Evolutionary conservation across 1,284 basidiomycete species (phyloP).

Genomic region (Marasmius oreades): DNA sequence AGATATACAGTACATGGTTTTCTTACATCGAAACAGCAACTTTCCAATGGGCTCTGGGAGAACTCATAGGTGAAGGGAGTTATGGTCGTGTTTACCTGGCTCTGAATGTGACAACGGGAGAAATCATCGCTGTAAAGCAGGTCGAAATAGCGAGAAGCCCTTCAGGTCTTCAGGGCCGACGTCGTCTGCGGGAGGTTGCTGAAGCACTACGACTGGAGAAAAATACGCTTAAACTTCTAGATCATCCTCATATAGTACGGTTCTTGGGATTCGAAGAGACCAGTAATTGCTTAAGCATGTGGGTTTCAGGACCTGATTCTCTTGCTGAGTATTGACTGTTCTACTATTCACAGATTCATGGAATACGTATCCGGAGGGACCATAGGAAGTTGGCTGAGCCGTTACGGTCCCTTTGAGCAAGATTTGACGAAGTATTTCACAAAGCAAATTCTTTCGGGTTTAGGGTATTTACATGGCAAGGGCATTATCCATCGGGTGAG

Average conservation of each 20-base stretch:
- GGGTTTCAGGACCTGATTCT: slow-evolving; percentile 1
- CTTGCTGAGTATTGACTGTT: slow-evolving; percentile 5
- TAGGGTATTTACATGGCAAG: slow-evolving; percentile 71
- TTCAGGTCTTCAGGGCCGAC: too few relatives aligned
- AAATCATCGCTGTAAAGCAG: slow-evolving; percentile 83
- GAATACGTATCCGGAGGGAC: slow-evolving; percentile 84
- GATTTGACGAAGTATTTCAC: slow-evolving; percentile 70
- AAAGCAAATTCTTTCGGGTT: slow-evolving; percentile 67
- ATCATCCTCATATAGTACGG: slow-evolving; percentile 71
- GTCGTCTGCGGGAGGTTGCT: slow-evolving; percentile 39
- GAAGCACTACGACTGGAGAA: slow-evolving; percentile 66
- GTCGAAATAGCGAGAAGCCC: slow-evolving; percentile 61
- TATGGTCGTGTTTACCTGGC: slow-evolving; percentile 76
- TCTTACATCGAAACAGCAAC: slow-evolving; percentile 16
- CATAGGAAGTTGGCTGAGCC: slow-evolving; percentile 62
- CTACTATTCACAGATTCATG: slow-evolving; percentile 40
- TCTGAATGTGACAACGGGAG: slow-evolving; percentile 71
- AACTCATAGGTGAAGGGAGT: slow-evolving; percentile 73
- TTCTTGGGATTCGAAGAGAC: slow-evolving; percentile 71
- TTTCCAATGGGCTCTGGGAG: slow-evolving; percentile 74
- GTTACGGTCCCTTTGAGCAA: slow-evolving; percentile 65
- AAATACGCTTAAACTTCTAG: slow-evolving; percentile 61
- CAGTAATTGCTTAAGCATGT: slow-evolving; percentile 58
- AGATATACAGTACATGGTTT: not conserved
- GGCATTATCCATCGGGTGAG: slow-evolving; percentile 71